Conservation (phyloP, 345 rosid species). For the Dovyalis caffra region DNA sequence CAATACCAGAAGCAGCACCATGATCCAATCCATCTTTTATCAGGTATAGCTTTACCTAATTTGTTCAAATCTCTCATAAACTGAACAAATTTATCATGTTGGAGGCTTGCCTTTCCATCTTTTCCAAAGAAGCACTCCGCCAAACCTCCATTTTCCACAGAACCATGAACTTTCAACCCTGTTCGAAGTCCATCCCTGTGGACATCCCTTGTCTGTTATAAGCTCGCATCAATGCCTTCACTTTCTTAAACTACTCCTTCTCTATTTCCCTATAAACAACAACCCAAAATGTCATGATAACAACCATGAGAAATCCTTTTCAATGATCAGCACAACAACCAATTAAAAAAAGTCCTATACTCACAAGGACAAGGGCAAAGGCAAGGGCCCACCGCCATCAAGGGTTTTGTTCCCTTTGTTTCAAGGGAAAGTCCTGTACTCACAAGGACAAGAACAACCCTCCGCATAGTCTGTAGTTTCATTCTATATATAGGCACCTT, state of each 20-base stretch:
- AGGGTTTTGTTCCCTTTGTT: background rate
- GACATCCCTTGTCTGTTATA: slow-evolving; percentile 72
- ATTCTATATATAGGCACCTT: background rate
- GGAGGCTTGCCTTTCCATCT: slow-evolving; percentile 65
- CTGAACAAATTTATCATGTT: slow-evolving; percentile 67
- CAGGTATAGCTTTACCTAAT: slow-evolving; percentile 38
- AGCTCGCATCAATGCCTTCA: slow-evolving; percentile 88
- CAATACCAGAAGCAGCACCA: background rate
- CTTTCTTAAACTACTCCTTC: slow-evolving; percentile 84
- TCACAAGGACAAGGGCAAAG: background rate
- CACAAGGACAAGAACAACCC: background rate
- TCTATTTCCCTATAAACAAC: slow-evolving; percentile 61
- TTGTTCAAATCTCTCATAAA: slow-evolving; percentile 51
- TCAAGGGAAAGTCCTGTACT: background rate
- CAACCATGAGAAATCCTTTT: background rate
- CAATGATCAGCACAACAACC: background rate
- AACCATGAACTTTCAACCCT: too few species aligned
- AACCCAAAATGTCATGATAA: slow-evolving; percentile 13
- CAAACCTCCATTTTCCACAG: slow-evolving; percentile 81
- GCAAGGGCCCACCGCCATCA: background rate
- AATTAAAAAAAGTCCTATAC: too few species aligned
- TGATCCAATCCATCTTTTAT: background rate
- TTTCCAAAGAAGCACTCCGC: slow-evolving; percentile 79
- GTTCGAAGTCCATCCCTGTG: slow-evolving; percentile 68
- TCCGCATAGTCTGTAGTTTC: background rate